phyloP scores from a whole-genome alignment of 257 asterid genomes.

The Echites panduratus region DNA sequence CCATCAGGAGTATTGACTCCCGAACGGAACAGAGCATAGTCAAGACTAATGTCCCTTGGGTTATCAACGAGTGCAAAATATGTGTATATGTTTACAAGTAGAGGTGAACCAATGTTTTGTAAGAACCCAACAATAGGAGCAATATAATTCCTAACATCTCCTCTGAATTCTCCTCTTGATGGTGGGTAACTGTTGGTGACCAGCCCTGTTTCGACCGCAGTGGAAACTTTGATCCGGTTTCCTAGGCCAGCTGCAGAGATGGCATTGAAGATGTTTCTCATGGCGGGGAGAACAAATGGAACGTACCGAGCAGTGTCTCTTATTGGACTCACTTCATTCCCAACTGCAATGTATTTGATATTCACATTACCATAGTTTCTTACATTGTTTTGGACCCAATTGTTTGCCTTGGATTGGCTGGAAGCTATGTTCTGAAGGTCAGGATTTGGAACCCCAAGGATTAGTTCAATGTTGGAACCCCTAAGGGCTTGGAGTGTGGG shows the following conservation, averaged over 20 bases:
- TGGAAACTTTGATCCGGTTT: slow-evolving; percentile 29
- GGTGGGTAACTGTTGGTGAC: slow-evolving; percentile 24
- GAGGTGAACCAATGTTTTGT: slow-evolving; percentile 13
- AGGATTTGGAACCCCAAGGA: slow-evolving; percentile 29
- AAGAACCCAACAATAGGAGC: slow-evolving; percentile 27
- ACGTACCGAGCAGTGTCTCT: slow-evolving; percentile 25
- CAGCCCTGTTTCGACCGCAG: slow-evolving; percentile 33
- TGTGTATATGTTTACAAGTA: slow-evolving; percentile 29
- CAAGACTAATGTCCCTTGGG: slow-evolving; percentile 12
- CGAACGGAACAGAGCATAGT: slow-evolving; percentile 29
- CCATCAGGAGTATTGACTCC: slow-evolving; percentile 23
- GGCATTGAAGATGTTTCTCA: slow-evolving; percentile 27
- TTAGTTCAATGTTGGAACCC: slow-evolving; percentile 31
- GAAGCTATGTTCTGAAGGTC: slow-evolving; percentile 28
- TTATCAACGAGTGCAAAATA: slow-evolving; percentile 16
- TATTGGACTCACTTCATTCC: slow-evolving; percentile 44
- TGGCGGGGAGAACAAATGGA: slow-evolving; percentile 28
- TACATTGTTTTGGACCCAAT: slow-evolving; percentile 52
- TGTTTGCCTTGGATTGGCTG: slow-evolving; percentile 44
- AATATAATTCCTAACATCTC: slow-evolving; percentile 13
- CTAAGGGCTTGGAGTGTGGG: slow-evolving; percentile 26
- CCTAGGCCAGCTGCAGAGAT: slow-evolving; percentile 22
- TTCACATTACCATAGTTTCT: slow-evolving; percentile 33
- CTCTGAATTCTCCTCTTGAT: slow-evolving; percentile 18
- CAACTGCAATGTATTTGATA: slow-evolving; percentile 46